These are phyloP conservation scores for Sporothrix euskadiensis DNA, from an alignment of 2,329 filamentous ascomycete species.

Conservation along the genomic window DNA sequence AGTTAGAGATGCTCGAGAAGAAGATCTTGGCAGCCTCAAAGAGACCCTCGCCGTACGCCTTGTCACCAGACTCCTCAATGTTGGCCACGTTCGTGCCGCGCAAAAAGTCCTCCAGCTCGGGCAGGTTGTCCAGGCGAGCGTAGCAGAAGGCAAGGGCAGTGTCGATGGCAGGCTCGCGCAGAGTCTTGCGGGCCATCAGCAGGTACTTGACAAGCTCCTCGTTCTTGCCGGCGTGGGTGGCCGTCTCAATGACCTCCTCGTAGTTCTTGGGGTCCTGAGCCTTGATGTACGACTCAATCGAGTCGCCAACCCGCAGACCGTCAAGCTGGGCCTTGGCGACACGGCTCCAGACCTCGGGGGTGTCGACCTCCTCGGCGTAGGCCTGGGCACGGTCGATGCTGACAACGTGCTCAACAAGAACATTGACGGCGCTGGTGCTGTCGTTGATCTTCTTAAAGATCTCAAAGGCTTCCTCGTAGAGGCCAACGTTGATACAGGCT, in stretches of 20 bases:
- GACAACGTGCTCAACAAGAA: conserved; percentile 93
- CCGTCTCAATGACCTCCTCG: conserved; percentile 92
- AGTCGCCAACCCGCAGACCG: conserved; percentile 86
- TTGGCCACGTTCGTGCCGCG: conserved; percentile 92
- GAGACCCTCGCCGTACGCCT: conserved; percentile 91
- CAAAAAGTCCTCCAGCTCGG: conserved; percentile 95
- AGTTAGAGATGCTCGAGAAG: conserved; percentile 97
- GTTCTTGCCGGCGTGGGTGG: conserved; percentile 93
- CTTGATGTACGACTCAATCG: conserved; percentile 96
- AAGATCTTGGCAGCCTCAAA: conserved; percentile 99
- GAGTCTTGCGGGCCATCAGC: conserved; percentile 94
- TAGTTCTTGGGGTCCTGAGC: conserved; percentile 92
- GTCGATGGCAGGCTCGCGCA: conserved; percentile 90
- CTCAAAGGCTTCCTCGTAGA: conserved; percentile 96
- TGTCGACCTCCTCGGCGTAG: conserved; percentile 90
- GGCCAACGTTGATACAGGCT: conserved; percentile 89
- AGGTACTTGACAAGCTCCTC: conserved; percentile 96
- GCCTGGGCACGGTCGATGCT: conserved; percentile 97
- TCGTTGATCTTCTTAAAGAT: conserved; percentile 98
- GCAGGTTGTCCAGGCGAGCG: conserved; percentile 85
- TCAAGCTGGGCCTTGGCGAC: conserved; percentile 98
- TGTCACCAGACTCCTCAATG: conserved; percentile 95
- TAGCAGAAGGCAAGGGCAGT: conserved; percentile 92
- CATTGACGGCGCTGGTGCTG: conserved; percentile 81
- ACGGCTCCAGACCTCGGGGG: conserved; percentile 96